These are phyloP conservation scores for Talaromyces piceae DNA, from an alignment of 2,329 filamentous ascomycete genomes.

Conservation along the genomic window DNA sequence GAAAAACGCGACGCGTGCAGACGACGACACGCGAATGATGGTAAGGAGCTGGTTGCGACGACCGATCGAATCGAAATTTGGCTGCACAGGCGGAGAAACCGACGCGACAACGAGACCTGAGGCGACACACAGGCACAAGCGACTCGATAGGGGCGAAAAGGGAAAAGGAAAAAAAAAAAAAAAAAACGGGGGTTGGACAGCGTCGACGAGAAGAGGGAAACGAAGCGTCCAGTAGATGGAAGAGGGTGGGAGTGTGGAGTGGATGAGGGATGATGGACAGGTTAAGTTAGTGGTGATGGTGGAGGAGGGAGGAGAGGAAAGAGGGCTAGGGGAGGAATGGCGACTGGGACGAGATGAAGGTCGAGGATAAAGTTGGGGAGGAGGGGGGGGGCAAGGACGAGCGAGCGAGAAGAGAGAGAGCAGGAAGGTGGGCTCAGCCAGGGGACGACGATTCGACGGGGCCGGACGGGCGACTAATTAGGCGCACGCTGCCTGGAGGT, in stretches of 20 bases:
- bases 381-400: constrained; percentile 8
- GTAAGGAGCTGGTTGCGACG: background rate
- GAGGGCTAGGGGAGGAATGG: constrained; percentile 11
- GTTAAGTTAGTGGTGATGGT: constrained; percentile 5
- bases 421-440: background rate
- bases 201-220: background rate
- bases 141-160: background rate
- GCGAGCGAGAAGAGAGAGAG: constrained; percentile 8
- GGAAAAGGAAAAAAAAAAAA: background rate
- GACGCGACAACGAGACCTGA: background rate
- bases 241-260: constrained; percentile 8
- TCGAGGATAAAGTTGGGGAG: constrained; percentile 17
- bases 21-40: constrained; percentile 2
- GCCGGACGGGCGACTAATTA: constrained; percentile 1
- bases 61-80: background rate
- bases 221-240: background rate
- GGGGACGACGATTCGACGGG: constrained; percentile 12
- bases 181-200: background rate
- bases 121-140: background rate
- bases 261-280: constrained; percentile 6
- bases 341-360: constrained; percentile 13
- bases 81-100: background rate
- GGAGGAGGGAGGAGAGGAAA: constrained; percentile 11
- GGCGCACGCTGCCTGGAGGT: background rate
- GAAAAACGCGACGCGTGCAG: background rate